Evolutionary conservation across 169 alveolate species (phyloP).

Genomic region (Pseudocohnilembus persalinus): DNA sequence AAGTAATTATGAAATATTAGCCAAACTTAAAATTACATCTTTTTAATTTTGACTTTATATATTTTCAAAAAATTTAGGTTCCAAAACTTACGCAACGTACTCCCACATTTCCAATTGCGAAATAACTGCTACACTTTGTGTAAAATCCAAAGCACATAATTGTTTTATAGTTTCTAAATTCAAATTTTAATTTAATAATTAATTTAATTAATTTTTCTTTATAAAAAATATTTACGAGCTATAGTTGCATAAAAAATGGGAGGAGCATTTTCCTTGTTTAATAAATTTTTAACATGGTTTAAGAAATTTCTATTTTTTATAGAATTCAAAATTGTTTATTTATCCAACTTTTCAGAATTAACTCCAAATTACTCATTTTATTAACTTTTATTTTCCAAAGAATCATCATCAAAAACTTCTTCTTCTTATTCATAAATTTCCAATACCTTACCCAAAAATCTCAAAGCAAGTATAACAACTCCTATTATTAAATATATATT

Average conservation of each 20-base stretch:
- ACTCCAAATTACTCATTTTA: too few relatives aligned
- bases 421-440: background rate
- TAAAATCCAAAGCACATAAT: background rate
- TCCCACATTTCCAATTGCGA: background rate
- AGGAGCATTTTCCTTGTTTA: background rate
- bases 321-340: background rate
- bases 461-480: background rate
- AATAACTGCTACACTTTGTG: background rate
- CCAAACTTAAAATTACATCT: background rate
- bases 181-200: too few relatives aligned
- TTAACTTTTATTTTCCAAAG: background rate
- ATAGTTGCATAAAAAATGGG: background rate
- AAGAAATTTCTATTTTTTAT: background rate
- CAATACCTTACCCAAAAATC: background rate
- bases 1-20: background rate
- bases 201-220: too few relatives aligned
- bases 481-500: too few relatives aligned
- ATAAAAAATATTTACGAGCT: background rate
- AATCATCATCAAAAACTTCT: background rate
- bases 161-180: background rate
- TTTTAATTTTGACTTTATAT: too few relatives aligned
- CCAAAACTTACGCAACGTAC: background rate
- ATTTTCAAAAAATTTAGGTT: background rate
- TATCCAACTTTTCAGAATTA: background rate
- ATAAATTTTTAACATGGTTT: background rate